Percentiles rank a stretch among this genome's conserved stretches.
These are phyloP conservation scores for Exobasidium cylindrosporum DNA, from an alignment of 1,284 basidiomycete genomes.

Conservation along the genomic window DNA sequence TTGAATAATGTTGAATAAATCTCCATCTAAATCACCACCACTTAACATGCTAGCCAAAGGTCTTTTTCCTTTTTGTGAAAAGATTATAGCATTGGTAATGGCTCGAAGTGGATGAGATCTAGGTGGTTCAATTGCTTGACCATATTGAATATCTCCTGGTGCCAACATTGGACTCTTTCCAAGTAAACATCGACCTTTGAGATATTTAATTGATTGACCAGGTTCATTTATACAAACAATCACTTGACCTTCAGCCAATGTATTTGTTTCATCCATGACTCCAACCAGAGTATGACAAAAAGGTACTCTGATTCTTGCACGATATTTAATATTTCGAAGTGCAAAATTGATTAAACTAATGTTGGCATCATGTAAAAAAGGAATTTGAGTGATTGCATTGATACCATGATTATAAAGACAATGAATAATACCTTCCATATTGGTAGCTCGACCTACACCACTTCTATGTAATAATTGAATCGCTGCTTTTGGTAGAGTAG, in stretches of 20 bases:
- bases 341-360: constrained; percentile 64
- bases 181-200: constrained; percentile 30
- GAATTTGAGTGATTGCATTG: constrained; percentile 59
- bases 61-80: constrained; percentile 18
- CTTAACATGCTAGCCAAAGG: constrained; percentile 29
- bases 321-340: constrained; percentile 66
- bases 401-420: constrained; percentile 14
- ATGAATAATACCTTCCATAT: not conserved
- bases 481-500: constrained; percentile 61
- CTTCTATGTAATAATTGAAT: constrained; percentile 40
- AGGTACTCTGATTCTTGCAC: constrained; percentile 69
- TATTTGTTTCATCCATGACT: constrained; percentile 59
- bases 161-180: constrained; percentile 27
- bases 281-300: constrained; percentile 69
- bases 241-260: constrained; percentile 25
- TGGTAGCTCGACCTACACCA: constrained; percentile 5
- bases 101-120: constrained; percentile 22
- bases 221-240: constrained; percentile 22
- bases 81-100: constrained; percentile 31
- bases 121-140: constrained; percentile 25
- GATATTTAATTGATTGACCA: constrained; percentile 9
- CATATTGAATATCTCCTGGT: constrained; percentile 31
- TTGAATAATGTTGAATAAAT: constrained; percentile 59
- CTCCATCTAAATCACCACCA: constrained; percentile 32
- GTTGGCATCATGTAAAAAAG: constrained; percentile 63